These are phyloP conservation scores for Cubamyces sp. DNA, from an alignment of 768 basidiomycete species.

Conservation along the genomic window DNA sequence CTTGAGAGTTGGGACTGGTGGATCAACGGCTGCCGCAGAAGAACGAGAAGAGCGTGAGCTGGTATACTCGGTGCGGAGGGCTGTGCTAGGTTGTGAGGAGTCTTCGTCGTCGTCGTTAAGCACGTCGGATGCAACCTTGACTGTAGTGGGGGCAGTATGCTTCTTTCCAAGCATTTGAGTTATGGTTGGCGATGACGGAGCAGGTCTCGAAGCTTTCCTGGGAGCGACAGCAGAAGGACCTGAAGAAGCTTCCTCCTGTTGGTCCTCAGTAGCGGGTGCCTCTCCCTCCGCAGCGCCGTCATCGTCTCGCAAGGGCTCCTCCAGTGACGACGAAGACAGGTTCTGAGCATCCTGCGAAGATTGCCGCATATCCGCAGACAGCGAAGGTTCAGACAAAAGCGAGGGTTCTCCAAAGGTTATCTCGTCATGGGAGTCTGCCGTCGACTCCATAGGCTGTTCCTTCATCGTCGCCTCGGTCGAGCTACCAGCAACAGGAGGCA, in stretches of 20 bases:
- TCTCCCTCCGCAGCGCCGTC: no score
- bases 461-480: not conserved
- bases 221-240: no score
- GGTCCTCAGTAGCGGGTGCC: no score
- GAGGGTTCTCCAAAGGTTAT: constrained; percentile 4
- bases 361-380: not conserved
- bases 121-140: not conserved
- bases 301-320: no score
- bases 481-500: no score
- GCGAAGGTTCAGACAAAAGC: not conserved
- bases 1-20: constrained; percentile 8
- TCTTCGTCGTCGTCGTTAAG: not conserved
- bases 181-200: constrained; percentile 6
- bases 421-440: not conserved
- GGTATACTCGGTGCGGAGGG: no score
- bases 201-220: not conserved
- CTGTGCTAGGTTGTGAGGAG: not conserved
- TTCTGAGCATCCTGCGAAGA: not conserved
- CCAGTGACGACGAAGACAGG: no score
- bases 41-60: not conserved
- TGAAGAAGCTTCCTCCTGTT: no score
- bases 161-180: constrained; percentile 11
- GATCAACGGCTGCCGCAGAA: not conserved
- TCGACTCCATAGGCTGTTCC: not conserved
- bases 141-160: not conserved